A percentile compares a stretch with the other conserved stretches of the same genome.
Evolutionary conservation across 306 rosid species (phyloP).

Genomic region (Inga leiocalycina): DNA sequence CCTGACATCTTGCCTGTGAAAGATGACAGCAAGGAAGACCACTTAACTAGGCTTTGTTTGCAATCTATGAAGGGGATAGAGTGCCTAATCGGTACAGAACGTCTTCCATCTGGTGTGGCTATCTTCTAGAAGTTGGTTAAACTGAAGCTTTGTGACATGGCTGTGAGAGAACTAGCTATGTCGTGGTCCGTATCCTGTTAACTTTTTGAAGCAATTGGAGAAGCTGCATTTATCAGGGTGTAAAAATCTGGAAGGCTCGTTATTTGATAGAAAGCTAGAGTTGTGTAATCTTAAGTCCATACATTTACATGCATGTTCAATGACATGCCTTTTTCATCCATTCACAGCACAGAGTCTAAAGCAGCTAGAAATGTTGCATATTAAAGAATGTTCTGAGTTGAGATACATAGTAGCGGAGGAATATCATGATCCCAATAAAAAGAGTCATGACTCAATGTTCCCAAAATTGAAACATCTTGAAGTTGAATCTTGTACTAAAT

Average conservation of each 20-base stretch:
- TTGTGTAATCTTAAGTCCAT: not conserved
- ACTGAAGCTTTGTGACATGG: accelerated
- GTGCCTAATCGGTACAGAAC: not conserved
- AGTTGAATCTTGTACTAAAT: not conserved
- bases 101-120: not conserved
- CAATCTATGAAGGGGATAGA: not conserved
- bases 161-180: not conserved
- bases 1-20: slow-evolving; percentile 20
- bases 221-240: accelerated
- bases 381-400: not conserved
- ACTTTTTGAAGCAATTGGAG: not conserved
- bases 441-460: not conserved
- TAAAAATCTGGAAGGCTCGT: not conserved
- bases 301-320: accelerated
- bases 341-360: slow-evolving; percentile 12
- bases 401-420: not conserved
- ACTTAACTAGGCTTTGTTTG: not conserved
- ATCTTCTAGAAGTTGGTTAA: slow-evolving; percentile 13
- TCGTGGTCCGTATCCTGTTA: not conserved
- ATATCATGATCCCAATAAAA: not conserved
- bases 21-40: not conserved
- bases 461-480: slow-evolving; percentile 19
- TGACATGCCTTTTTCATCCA: not conserved
- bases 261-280: not conserved
- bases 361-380: not conserved